phyloP scores from a whole-genome alignment of 1,284 basidiomycete species.

The Cutaneotrichosporon spelunceum region DNA sequence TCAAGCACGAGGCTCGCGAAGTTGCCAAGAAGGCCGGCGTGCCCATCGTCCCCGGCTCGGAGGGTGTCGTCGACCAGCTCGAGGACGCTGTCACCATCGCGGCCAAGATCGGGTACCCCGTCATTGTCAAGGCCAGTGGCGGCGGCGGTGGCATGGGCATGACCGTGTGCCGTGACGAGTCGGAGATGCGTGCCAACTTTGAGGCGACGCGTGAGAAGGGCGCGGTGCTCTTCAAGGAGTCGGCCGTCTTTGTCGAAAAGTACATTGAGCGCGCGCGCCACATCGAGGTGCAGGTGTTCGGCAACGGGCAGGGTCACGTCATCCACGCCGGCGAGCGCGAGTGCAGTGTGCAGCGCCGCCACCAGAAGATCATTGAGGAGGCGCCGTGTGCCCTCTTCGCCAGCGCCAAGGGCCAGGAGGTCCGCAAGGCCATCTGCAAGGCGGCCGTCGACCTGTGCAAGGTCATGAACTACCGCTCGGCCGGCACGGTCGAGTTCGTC shows the following conservation, averaged over 20 bases:
- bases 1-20: slow-evolving; percentile 62
- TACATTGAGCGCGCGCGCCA: slow-evolving; percentile 61
- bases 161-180: slow-evolving; percentile 58
- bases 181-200: slow-evolving; percentile 55
- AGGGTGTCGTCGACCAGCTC: slow-evolving; percentile 52
- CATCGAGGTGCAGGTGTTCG: slow-evolving; percentile 70
- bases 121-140: slow-evolving; percentile 59
- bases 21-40: slow-evolving; percentile 58
- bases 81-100: slow-evolving; percentile 56
- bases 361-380: slow-evolving; percentile 74
- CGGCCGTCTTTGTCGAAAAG: slow-evolving; percentile 62
- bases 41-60: slow-evolving; percentile 61
- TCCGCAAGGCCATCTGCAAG: slow-evolving; percentile 56
- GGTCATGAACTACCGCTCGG: slow-evolving; percentile 60
- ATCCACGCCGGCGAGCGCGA: slow-evolving; percentile 69
- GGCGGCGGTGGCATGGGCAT: slow-evolving; percentile 73
- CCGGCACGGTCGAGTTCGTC: slow-evolving; percentile 67
- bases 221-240: slow-evolving; percentile 57
- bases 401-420: slow-evolving; percentile 34
- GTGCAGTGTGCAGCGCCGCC: slow-evolving; percentile 65
- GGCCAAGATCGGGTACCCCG: slow-evolving; percentile 58
- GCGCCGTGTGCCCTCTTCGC: slow-evolving; percentile 56
- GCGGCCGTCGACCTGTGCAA: slow-evolving; percentile 59
- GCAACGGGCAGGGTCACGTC: slow-evolving; percentile 59
- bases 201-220: slow-evolving; percentile 47